Evolutionary conservation across 805 yeast species (phyloP).

Genomic region (Lipomyces chichibuensis): DNA sequence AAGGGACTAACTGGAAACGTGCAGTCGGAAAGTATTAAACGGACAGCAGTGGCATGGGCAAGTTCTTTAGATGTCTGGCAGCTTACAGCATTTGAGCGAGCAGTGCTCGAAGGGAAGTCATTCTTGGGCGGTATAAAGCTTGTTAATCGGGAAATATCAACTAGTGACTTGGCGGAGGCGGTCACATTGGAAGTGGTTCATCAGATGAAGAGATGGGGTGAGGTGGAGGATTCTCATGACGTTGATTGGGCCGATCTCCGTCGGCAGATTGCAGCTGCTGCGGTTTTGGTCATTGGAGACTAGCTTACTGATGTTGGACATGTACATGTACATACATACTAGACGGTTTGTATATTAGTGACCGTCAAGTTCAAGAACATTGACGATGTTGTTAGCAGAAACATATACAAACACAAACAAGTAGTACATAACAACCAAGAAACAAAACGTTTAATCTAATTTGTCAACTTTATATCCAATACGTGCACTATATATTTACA

Average conservation of each 20-base stretch:
- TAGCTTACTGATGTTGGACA: neutral
- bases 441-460: neutral
- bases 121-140: constrained; percentile 78
- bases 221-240: constrained; percentile 97
- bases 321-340: neutral
- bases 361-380: too few relatives aligned
- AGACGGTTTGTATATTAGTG: too few relatives aligned
- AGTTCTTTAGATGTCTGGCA: constrained; percentile 68
- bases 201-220: constrained; percentile 95
- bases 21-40: constrained; percentile 64
- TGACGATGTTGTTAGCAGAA: too few relatives aligned
- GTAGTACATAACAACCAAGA: neutral
- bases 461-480: neutral
- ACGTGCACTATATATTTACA: neutral
- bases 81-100: constrained; percentile 84
- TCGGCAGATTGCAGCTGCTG: constrained; percentile 79
- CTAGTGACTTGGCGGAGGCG: constrained; percentile 70
- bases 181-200: constrained; percentile 79
- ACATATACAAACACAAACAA: neutral
- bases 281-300: constrained; percentile 52
- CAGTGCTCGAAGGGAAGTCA: constrained; percentile 84
- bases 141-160: constrained; percentile 49
- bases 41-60: constrained; percentile 68
- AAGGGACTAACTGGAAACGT: constrained; percentile 76
- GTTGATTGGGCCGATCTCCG: constrained; percentile 91